Evolutionary conservation across 768 basidiomycete genomes (phyloP).

Genomic region (Rubroboletus satanas): DNA sequence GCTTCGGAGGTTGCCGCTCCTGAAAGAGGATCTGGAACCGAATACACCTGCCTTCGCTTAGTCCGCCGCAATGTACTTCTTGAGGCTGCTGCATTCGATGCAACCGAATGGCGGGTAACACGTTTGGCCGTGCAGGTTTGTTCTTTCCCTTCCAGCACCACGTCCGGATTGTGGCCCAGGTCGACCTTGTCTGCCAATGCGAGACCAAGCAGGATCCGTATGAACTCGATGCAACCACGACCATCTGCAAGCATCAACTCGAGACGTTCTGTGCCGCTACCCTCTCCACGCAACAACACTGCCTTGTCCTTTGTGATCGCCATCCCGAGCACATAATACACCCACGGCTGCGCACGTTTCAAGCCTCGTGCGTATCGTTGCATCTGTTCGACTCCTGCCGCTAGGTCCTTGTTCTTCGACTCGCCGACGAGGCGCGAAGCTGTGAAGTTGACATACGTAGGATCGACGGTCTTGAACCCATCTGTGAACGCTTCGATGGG

Average conservation of each 20-base stretch:
- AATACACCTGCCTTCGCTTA: background rate
- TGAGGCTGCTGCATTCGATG: background rate
- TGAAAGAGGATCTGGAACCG: background rate
- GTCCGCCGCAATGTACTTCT: background rate
- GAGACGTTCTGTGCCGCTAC: background rate
- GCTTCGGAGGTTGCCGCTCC: background rate
- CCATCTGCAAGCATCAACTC: conserved; percentile 4
- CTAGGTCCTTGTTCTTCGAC: no score
- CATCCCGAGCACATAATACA: conserved; percentile 5
- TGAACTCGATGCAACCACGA: conserved; percentile 10
- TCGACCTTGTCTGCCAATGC: conserved; percentile 2
- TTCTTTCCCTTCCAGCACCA: background rate
- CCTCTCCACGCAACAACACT: conserved; percentile 4
- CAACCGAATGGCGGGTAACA: background rate
- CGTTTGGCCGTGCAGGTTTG: background rate
- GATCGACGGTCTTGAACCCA: no score
- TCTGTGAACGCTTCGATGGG: no score
- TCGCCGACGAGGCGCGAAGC: no score
- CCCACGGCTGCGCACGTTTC: no score
- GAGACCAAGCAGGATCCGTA: conserved; percentile 15
- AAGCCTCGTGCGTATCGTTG: no score
- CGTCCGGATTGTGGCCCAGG: background rate
- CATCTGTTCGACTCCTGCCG: no score
- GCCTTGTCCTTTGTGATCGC: background rate
- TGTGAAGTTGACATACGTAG: no score